A percentile compares a stretch with the other conserved stretches of the same genome.
phyloP scores from a whole-genome alignment of 306 rosid genomes.

The Cucumis sativus region DNA sequence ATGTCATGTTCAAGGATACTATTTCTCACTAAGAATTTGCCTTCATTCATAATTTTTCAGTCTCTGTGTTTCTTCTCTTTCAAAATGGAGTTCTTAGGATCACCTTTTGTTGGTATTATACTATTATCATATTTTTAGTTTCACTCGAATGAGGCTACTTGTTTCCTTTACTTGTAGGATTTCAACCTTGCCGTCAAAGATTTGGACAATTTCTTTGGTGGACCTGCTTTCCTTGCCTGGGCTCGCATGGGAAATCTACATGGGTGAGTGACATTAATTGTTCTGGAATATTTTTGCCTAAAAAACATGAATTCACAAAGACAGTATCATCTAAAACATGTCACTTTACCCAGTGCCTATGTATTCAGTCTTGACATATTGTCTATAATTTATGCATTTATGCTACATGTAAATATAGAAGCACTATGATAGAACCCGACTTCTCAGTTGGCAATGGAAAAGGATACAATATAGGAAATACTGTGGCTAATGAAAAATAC shows the following conservation, averaged over 20 bases:
- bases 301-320: neutral
- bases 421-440: too few relatives aligned
- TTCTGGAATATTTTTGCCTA: slow-evolving; percentile 12
- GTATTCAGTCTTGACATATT: neutral
- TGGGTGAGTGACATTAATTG: slow-evolving; percentile 50
- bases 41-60: neutral
- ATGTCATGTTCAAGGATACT: neutral
- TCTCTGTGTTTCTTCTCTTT: neutral
- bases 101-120: neutral
- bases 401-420: neutral
- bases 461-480: too few relatives aligned
- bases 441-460: too few relatives aligned
- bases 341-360: neutral
- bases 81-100: neutral
- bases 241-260: slow-evolving; percentile 99
- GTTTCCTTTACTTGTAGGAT: slow-evolving; percentile 36
- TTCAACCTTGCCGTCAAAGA: slow-evolving; percentile 55
- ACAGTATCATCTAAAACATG: neutral
- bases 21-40: neutral
- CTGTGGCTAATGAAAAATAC: too few relatives aligned
- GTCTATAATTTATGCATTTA: neutral
- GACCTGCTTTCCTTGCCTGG: slow-evolving; percentile 99
- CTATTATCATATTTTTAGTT: neutral
- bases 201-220: slow-evolving; percentile 76
- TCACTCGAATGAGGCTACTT: neutral